Base-by-base conservation (phyloP, 2,329 filamentous ascomycete species). In the Dryadomyces quercivorus region DNA sequence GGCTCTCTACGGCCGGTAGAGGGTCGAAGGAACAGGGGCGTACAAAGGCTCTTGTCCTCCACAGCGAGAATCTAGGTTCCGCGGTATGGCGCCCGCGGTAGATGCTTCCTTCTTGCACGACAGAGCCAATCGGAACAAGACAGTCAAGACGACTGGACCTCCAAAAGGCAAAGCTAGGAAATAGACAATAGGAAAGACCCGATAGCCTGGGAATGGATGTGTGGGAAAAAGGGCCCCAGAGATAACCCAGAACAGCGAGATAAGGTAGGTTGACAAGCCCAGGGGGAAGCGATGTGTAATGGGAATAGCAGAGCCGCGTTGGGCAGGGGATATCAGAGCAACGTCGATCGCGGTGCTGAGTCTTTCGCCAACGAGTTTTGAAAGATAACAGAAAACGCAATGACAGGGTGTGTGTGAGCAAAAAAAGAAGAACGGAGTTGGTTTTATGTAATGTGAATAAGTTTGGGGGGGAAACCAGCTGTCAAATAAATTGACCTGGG, bases 381-480 rank as follows among this genome's bases (percentile, higher is more conserved):
- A 63, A 61, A 67, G 66, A 69, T 66, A 67, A 69, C 65, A 61
- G 61, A 64, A 64, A 64, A 59, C 62, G 62, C 64, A 62, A 61
- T 68, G 66, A 69, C 65, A 69, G 67, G 67, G 65, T 67, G 65
- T 56, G 65, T 66, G 65, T 68, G 68, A 67, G 69, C 69, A 67
- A 64, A 60, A 65, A 69, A 65, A 61, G 62, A 62, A 63, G 66
- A 68, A 68, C 68, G 64, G 65, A 64, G 66, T 64, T 69, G 69
- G 67, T 72, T 73, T 73, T 74, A 74, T 72, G 71, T 74, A 74
- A 74, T 72, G 70, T 64, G 68, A 72, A 70, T 64, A 62, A 58
- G 60, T 59, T 55, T 54, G 52, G 56, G 61, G 60, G 63, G 46
- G 45, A 38, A 46, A 22, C n/a, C 40, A 21, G 8, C 21, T 50